A percentile compares a stretch with the other conserved stretches of the same genome.
Evolutionary conservation across 179 eudicot genomes (phyloP).

Genomic region (Corrigiola litoralis): DNA sequence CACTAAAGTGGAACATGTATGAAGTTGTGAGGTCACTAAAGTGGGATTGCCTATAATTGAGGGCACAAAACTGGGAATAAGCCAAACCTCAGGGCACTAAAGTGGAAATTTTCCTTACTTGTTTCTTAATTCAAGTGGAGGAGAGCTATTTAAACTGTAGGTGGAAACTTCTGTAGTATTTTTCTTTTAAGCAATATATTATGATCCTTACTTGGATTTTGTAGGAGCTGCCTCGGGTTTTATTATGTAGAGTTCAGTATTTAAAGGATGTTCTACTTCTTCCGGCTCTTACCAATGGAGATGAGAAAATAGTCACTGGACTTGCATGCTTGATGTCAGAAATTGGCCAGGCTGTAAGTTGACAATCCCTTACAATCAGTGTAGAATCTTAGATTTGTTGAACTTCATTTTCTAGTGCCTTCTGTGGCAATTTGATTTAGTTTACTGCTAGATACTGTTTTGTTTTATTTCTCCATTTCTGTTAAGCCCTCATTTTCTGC

Average conservation of each 20-base stretch:
- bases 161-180: background rate
- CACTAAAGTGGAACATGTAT: no score
- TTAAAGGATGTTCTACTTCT: slow-evolving; percentile 81
- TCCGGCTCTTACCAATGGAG: slow-evolving; percentile 77
- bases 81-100: no score
- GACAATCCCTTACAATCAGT: background rate
- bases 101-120: no score
- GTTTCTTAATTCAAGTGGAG: background rate
- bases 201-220: slow-evolving; percentile 15
- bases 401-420: background rate
- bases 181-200: background rate
- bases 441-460: background rate
- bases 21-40: no score
- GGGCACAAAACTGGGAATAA: no score
- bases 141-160: background rate
- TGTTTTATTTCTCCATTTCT: background rate
- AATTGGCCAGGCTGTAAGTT: slow-evolving; percentile 98
- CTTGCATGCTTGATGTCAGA: slow-evolving; percentile 95
- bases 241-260: slow-evolving; percentile 67
- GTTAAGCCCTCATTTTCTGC: slow-evolving; percentile 5
- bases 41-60: no score
- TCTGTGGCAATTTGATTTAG: background rate
- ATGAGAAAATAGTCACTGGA: slow-evolving; percentile 79
- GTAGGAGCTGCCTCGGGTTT: slow-evolving; percentile 83
- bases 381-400: background rate